phyloP scores from a whole-genome alignment of 129 eudicot genomes.

The Artemisia annua region DNA sequence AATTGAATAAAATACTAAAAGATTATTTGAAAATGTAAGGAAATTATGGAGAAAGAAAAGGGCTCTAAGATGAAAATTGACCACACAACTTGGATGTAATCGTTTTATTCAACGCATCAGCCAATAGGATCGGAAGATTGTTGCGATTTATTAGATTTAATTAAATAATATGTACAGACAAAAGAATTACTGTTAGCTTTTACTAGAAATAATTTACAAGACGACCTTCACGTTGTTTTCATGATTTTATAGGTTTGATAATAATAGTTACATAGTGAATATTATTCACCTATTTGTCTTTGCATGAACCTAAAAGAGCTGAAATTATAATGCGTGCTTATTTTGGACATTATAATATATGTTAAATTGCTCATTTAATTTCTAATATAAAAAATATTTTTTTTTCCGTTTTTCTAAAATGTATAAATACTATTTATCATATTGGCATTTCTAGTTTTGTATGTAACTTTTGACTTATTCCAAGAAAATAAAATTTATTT shows the following conservation, averaged over 20 bases:
- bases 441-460: no score
- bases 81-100: conserved; percentile 38
- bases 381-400: no score
- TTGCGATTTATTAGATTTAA: not conserved
- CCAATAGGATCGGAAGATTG: conserved; percentile 34
- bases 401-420: no score
- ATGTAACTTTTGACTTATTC: no score
- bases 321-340: no score
- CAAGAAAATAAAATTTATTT: no score
- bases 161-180: not conserved
- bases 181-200: not conserved
- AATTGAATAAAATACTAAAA: conserved; percentile 15
- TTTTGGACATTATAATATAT: no score
- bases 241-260: not conserved
- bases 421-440: no score
- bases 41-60: conserved; percentile 40
- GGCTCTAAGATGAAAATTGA: conserved; percentile 34
- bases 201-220: not conserved
- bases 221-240: conserved; percentile 4
- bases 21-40: conserved; percentile 34
- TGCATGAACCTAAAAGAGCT: not conserved
- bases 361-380: no score
- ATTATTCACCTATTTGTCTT: not conserved
- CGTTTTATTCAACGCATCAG: conserved; percentile 35
- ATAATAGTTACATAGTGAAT: no score